Percentiles rank a stretch among this genome's conserved stretches.
Evolutionary conservation across 305 asterid genomes (phyloP).

Genomic region (Caryopteris hybrid): DNA sequence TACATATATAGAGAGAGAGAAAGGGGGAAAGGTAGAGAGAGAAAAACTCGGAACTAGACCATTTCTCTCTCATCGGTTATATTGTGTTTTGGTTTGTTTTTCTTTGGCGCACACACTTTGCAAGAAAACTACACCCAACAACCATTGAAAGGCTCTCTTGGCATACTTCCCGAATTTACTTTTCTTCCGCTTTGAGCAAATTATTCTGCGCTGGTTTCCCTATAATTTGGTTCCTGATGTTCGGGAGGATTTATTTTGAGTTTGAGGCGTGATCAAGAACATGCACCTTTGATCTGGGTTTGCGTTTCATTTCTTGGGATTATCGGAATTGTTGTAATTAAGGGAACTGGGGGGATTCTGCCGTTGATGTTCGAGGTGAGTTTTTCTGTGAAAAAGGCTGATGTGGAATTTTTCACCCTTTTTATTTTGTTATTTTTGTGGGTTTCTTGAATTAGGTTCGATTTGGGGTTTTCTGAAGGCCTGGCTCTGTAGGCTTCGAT

Average conservation of each 20-base stretch:
- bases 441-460: conserved; percentile 25
- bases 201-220: neutral
- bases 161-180: conserved; percentile 19
- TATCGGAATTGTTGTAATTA: conserved; percentile 24
- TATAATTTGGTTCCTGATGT: neutral
- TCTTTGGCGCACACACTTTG: conserved; percentile 31
- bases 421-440: neutral
- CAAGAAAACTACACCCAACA: conserved; percentile 40
- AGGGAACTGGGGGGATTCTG: conserved; percentile 19
- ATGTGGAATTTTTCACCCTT: too few relatives aligned
- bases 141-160: conserved; percentile 29
- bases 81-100: conserved; percentile 12
- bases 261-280: conserved; percentile 20
- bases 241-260: neutral
- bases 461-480: conserved; percentile 14
- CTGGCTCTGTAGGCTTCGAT: conserved; percentile 6
- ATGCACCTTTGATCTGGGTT: conserved; percentile 28
- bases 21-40: conserved; percentile 30
- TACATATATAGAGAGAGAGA: too few relatives aligned
- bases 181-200: conserved; percentile 24
- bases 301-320: conserved; percentile 22
- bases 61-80: conserved; percentile 14
- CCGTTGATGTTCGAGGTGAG: conserved; percentile 18
- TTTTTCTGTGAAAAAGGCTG: conserved; percentile 13
- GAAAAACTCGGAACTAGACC: conserved; percentile 2